Conservation (phyloP, 345 rosid species). For the Arabidopsis arenosa region DNA sequence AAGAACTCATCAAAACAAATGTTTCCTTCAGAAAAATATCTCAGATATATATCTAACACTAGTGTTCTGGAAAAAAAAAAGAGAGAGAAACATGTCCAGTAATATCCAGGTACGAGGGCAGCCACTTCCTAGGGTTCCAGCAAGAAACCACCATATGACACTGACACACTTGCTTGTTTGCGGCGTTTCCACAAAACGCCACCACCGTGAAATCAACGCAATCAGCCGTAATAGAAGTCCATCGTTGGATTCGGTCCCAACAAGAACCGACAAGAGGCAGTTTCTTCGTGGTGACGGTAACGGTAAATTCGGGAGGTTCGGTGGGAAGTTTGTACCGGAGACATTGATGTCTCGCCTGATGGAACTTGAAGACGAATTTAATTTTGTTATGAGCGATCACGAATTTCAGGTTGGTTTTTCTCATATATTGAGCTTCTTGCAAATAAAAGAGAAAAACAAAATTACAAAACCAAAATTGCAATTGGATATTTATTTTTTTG, state of each 20-base stretch:
- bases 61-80: background rate
- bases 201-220: constrained; percentile 11
- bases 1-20: background rate
- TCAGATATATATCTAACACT: background rate
- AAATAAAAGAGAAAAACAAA: background rate
- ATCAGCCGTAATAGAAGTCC: background rate
- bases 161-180: constrained; percentile 15
- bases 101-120: constrained; percentile 22
- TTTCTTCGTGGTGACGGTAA: background rate
- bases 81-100: constrained; percentile 13
- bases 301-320: constrained; percentile 65
- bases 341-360: constrained; percentile 55
- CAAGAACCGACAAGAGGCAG: constrained; percentile 27
- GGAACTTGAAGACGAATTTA: constrained; percentile 68
- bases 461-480: no score
- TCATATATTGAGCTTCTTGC: background rate
- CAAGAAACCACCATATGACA: constrained; percentile 26
- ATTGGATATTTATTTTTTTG: no score
- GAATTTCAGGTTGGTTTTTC: constrained; percentile 65
- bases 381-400: constrained; percentile 50
- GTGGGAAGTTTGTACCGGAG: constrained; percentile 87
- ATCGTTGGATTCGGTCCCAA: constrained; percentile 18
- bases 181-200: constrained; percentile 15
- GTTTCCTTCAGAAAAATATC: background rate
- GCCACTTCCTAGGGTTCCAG: constrained; percentile 12